These are phyloP conservation scores for Polytrichum commune DNA, from an alignment of 225 moss, liverwort and hornwort species.

Conservation along the genomic window DNA sequence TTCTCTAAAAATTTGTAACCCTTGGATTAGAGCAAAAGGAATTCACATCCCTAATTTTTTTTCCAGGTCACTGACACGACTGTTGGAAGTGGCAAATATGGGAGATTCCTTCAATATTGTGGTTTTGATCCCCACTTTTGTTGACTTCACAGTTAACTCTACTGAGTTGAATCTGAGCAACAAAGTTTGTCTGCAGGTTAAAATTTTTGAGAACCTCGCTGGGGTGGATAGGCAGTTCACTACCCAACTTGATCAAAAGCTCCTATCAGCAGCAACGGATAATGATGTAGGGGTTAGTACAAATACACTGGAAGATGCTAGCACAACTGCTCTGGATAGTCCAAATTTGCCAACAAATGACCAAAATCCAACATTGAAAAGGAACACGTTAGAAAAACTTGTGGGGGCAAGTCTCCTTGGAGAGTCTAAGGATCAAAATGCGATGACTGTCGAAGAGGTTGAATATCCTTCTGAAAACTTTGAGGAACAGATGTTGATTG, in stretches of 20 bases:
- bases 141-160: too few relatives aligned
- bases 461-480: conserved; percentile 22
- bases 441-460: conserved; percentile 17
- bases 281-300: conserved; percentile 9
- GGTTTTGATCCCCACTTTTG: too few relatives aligned
- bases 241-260: conserved; percentile 74
- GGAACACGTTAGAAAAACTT: conserved; percentile 2
- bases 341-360: conserved; percentile 13
- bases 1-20: too few relatives aligned
- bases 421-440: conserved; percentile 2
- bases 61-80: background rate
- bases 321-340: conserved; percentile 15
- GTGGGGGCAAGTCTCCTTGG: conserved; percentile 4
- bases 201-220: conserved; percentile 73
- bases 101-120: too few relatives aligned
- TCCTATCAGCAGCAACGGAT: conserved; percentile 35
- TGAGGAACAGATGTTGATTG: conserved; percentile 48
- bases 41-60: too few relatives aligned
- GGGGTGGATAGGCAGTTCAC: conserved; percentile 73
- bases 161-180: conserved; percentile 3
- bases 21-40: too few relatives aligned
- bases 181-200: conserved; percentile 55
- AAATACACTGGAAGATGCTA: conserved; percentile 6
- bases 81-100: too few relatives aligned
- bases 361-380: conserved; percentile 1